Evolutionary conservation across 129 eudicot genomes (phyloP), one percentile per base, ranked within the genome.

Genomic region (Lactuca sativa): DNA sequence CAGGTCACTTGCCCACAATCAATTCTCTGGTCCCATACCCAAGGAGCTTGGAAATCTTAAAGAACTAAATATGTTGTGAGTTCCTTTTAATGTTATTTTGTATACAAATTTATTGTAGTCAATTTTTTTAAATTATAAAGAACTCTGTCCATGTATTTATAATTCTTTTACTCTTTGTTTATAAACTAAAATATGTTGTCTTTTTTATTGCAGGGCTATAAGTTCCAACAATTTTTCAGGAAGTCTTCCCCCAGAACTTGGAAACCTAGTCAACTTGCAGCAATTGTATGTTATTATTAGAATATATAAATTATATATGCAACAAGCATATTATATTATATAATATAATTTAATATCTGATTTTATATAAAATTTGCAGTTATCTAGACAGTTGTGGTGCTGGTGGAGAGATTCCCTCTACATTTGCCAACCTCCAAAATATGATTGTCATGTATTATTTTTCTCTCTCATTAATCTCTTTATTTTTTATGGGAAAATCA

Each of bases 221-320:
- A 78, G 85, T 31, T 57, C 88, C 59, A 90, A 90, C 67, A 90
- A 84, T 67, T 86, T 90, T 71, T 79, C 90, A 73, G 96, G 93
- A 36, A 82, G 77, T 72, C 80, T 86, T 54, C 96, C 96, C 21
- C 70, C 86, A 14, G 90, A 80, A 80, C 82, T 90, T 25, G 96
- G 96, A 54, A 80, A 74, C 59, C 67, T 90, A 69, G 62, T 71
- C 15, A 80, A 66, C 18, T 62, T 90, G 73, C 16, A 55, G 62
- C 71, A 52, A 54, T 13, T 90, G 93, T 90, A 82, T 13, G 84
- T 84, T 68, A 3, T 47, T 37, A 36, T 59, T 56, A 54, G n/a
- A 58, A 38, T 57, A 64, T 13, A 58, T 52, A 56, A 31, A 13
- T 31, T 74, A 43, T 51, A 56, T 47, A 17, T 15, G 12, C 8